phyloP scores from a whole-genome alignment of 2,329 filamentous ascomycete genomes.

The Monosporascus cannonballus region DNA sequence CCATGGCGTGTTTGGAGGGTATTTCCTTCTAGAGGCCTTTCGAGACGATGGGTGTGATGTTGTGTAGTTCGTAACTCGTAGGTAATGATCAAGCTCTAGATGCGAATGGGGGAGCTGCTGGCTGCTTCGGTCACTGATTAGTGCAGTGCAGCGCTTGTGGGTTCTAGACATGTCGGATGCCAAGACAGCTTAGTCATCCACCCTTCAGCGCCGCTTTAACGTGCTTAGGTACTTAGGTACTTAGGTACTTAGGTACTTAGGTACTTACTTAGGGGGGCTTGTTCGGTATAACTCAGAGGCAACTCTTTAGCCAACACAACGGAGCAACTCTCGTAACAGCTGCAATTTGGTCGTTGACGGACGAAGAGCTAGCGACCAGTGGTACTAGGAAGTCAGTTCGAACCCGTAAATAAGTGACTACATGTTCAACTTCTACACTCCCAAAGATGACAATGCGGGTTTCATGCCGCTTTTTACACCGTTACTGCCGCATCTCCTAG shows the following conservation, averaged over 20 bases:
- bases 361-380: too few species aligned
- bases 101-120: background rate
- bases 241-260: background rate
- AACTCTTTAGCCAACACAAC: too few species aligned
- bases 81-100: background rate
- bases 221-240: background rate
- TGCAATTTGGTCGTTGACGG: too few species aligned
- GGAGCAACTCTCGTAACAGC: too few species aligned
- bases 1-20: constrained; percentile 21
- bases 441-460: too few species aligned
- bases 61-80: background rate
- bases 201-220: background rate
- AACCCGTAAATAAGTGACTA: too few species aligned
- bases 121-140: background rate
- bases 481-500: too few species aligned
- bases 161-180: background rate
- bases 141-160: background rate
- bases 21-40: constrained; percentile 5
- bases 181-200: constrained; percentile 16
- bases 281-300: too few species aligned
- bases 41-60: background rate
- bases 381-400: too few species aligned
- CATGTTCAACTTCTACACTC: too few species aligned
- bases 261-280: too few species aligned
- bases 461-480: too few species aligned